phyloP scores from a whole-genome alignment of 768 basidiomycete genomes.

The Grammothele lineata region DNA sequence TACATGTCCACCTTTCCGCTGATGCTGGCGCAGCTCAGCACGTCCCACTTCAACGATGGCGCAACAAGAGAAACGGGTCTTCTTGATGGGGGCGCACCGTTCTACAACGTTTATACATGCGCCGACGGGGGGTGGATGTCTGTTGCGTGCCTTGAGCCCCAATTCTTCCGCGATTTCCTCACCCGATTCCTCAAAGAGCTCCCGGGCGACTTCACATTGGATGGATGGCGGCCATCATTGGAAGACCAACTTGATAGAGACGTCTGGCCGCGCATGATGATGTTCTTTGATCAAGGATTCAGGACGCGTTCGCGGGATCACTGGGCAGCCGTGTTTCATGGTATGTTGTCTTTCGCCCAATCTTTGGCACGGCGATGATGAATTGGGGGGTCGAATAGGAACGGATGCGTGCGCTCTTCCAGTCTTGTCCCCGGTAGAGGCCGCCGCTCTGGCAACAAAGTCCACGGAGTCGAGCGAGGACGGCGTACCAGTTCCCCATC shows the following conservation, averaged over 20 bases:
- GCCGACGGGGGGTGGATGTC: conserved; percentile 73
- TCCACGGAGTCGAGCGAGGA: neutral
- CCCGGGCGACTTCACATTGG: conserved; percentile 37
- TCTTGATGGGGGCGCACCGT: conserved; percentile 77
- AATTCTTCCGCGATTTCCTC: conserved; percentile 64
- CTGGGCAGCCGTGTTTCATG: conserved; percentile 66
- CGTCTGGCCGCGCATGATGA: conserved; percentile 53
- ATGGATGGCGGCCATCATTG: conserved; percentile 53
- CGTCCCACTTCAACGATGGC: conserved; percentile 5
- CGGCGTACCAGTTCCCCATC: conserved; percentile 18
- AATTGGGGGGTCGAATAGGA: conserved; percentile 34
- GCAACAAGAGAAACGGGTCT: conserved; percentile 13
- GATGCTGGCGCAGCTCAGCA: conserved; percentile 1
- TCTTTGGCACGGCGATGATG: neutral
- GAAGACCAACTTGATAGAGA: conserved; percentile 41
- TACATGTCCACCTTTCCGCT: conserved; percentile 75
- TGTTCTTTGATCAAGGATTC: conserved; percentile 66
- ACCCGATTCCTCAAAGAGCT: conserved; percentile 48
- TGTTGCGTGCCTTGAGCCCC: conserved; percentile 71
- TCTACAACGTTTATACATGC: conserved; percentile 72
- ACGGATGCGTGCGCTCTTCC: conserved; percentile 72
- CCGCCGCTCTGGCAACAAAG: conserved; percentile 37
- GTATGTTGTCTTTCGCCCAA: too few species aligned
- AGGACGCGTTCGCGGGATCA: conserved; percentile 53
- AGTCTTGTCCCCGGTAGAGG: conserved; percentile 62